phyloP scores from a whole-genome alignment of 257 asterid species.

The Capsicum rhomboideum region DNA sequence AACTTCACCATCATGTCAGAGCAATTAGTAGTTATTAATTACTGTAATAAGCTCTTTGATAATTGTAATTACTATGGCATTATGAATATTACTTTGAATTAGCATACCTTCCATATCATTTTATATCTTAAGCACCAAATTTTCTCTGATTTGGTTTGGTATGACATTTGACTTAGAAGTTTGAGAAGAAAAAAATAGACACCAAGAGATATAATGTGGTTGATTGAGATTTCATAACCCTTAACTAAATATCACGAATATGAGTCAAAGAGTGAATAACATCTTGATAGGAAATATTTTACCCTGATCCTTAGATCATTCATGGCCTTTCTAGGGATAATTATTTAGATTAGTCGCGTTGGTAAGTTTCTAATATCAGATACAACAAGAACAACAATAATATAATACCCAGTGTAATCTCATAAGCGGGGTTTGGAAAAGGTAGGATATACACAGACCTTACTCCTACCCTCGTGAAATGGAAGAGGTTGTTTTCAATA shows the following conservation, averaged over 20 bases:
- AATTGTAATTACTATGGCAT: not conserved
- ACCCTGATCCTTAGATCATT: not conserved
- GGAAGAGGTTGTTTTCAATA: not conserved
- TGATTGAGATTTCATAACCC: not conserved
- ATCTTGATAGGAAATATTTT: not conserved
- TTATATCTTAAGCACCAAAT: slow-evolving; percentile 40
- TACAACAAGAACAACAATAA: not conserved
- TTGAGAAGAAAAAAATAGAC: not conserved
- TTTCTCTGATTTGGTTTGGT: slow-evolving; percentile 29
- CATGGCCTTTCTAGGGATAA: not conserved
- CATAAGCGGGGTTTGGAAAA: not conserved
- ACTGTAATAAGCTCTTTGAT: not conserved
- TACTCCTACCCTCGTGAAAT: not conserved
- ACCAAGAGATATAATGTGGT: not conserved
- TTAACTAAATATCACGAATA: not conserved
- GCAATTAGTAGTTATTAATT: not conserved
- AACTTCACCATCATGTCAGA: not conserved
- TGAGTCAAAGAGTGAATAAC: not conserved
- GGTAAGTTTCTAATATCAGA: not conserved
- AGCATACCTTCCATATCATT: slow-evolving; percentile 16
- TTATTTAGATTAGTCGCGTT: not conserved
- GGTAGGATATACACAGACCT: not conserved
- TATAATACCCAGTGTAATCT: not conserved
- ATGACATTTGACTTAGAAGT: slow-evolving; percentile 15
- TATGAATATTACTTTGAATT: not conserved